These are phyloP conservation scores for Brassica incana DNA, from an alignment of 345 rosid species.

Conservation along the genomic window DNA sequence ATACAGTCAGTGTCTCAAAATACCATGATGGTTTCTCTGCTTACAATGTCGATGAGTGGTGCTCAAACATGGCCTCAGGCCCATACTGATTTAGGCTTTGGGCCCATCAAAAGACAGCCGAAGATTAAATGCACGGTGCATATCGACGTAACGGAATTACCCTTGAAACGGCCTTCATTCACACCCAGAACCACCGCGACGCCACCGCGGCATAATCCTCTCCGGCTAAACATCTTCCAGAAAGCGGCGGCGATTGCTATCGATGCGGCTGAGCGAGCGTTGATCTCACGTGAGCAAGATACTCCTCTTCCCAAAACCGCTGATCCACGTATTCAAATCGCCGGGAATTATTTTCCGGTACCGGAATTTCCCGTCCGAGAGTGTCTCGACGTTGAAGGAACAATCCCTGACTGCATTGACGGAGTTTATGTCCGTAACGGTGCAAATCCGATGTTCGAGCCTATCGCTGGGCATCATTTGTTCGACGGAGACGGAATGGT, in stretches of 20 bases:
- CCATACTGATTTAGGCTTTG: constrained; percentile 10
- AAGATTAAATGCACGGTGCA: constrained; percentile 35
- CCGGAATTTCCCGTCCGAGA: constrained; percentile 60
- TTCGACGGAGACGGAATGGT: constrained; percentile 99
- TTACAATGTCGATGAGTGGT: constrained; percentile 27
- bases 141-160: constrained; percentile 29
- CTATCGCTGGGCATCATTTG: constrained; percentile 84
- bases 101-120: constrained; percentile 25
- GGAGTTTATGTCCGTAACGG: constrained; percentile 95
- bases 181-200: constrained; percentile 26
- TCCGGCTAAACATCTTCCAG: constrained; percentile 63
- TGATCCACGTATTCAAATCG: constrained; percentile 75
- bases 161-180: constrained; percentile 17
- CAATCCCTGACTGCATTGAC: constrained; percentile 67
- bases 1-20: constrained; percentile 12
- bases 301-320: constrained; percentile 70
- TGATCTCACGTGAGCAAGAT: constrained; percentile 58
- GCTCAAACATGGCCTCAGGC: constrained; percentile 22
- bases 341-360: constrained; percentile 90
- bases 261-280: constrained; percentile 57
- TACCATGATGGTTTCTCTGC: constrained; percentile 27
- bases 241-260: constrained; percentile 60
- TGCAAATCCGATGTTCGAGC: constrained; percentile 84
- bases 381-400: constrained; percentile 56
- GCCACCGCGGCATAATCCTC: constrained; percentile 36